phyloP scores from a whole-genome alignment of 305 asterid genomes.

The Salvia sclarea region DNA sequence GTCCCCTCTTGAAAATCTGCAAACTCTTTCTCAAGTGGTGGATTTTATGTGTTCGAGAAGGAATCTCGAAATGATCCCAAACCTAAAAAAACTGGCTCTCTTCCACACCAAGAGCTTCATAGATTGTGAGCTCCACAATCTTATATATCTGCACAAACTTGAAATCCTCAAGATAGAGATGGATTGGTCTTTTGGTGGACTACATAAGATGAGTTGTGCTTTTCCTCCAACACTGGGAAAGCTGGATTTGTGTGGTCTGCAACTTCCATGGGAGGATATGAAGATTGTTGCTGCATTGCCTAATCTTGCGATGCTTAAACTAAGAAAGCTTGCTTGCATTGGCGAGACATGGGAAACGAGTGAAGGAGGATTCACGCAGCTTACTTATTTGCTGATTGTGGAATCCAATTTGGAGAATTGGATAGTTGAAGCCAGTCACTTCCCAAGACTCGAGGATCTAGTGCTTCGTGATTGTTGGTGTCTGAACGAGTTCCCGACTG shows the following conservation, averaged over 20 bases:
- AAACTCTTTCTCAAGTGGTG: background rate
- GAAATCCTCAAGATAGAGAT: background rate
- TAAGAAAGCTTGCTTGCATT: background rate
- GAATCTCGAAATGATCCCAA: background rate
- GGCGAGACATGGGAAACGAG: conserved; percentile 9
- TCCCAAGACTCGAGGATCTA: background rate
- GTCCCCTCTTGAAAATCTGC: conserved; percentile 5
- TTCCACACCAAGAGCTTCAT: background rate
- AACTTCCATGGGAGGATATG: background rate
- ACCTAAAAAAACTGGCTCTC: background rate
- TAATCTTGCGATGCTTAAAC: conserved; percentile 16
- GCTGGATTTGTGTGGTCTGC: background rate
- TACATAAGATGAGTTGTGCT: background rate
- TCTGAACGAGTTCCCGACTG: background rate
- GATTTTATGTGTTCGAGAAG: background rate
- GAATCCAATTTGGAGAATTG: background rate
- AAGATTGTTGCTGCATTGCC: background rate
- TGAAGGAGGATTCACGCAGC: conserved; percentile 3
- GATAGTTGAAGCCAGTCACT: conserved; percentile 3
- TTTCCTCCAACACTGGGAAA: background rate
- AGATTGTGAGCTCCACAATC: background rate
- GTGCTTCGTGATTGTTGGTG: background rate
- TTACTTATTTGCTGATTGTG: background rate
- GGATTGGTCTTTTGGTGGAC: background rate
- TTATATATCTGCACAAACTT: background rate